Evolutionary conservation across 257 asterid genomes (phyloP).

Genomic region (Ilex aquifolium): DNA sequence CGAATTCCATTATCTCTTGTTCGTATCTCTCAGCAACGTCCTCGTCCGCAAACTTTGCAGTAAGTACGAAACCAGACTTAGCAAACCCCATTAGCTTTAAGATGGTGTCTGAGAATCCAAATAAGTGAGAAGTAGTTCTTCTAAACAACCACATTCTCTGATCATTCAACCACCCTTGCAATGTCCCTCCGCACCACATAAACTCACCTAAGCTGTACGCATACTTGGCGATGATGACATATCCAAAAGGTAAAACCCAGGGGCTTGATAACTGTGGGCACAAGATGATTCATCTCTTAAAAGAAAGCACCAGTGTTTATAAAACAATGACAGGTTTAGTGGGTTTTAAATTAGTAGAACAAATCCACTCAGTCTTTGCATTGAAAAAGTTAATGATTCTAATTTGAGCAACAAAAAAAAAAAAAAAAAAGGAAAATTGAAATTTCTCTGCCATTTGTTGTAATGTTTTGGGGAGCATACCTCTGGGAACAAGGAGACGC

Average conservation of each 20-base stretch:
- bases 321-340: no score
- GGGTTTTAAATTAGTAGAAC: no score
- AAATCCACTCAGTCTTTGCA: neutral
- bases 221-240: conserved; percentile 13
- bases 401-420: neutral
- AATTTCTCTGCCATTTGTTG: neutral
- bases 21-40: conserved; percentile 21
- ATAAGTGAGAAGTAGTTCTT: conserved; percentile 26
- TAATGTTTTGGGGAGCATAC: conserved; percentile 1
- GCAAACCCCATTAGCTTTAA: conserved; percentile 13
- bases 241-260: conserved; percentile 27
- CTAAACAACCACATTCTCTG: conserved; percentile 36
- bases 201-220: conserved; percentile 26
- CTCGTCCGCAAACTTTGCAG: conserved; percentile 28
- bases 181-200: conserved; percentile 25
- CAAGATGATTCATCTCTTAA: neutral
- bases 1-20: conserved; percentile 34
- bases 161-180: conserved; percentile 32
- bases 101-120: conserved; percentile 14
- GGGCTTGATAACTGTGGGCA: conserved; percentile 24
- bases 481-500: conserved; percentile 28
- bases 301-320: neutral
- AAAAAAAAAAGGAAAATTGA: no score
- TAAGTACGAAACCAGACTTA: conserved; percentile 21
- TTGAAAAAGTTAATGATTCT: neutral